phyloP scores from a whole-genome alignment of 257 asterid genomes.

The Solanum appendiculatum region DNA sequence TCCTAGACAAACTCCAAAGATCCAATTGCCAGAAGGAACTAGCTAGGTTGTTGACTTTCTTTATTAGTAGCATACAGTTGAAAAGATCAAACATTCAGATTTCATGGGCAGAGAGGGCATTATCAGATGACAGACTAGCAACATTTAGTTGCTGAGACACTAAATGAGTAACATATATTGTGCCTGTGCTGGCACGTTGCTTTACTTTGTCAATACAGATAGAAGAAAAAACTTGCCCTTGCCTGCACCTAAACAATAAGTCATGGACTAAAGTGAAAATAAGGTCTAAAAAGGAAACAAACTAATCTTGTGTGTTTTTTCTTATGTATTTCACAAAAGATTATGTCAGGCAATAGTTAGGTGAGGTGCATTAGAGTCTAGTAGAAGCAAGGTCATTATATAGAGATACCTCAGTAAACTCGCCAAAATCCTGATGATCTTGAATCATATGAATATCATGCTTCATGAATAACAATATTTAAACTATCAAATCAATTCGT shows the following conservation, averaged over 20 bases:
- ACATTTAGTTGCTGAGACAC: background rate
- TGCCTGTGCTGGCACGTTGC: too few relatives aligned
- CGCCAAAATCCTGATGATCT: too few relatives aligned
- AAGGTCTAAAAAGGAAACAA: background rate
- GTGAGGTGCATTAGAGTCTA: too few relatives aligned
- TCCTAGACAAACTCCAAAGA: background rate
- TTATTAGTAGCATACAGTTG: background rate
- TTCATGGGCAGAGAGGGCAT: background rate
- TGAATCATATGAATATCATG: too few relatives aligned
- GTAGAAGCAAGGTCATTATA: too few relatives aligned
- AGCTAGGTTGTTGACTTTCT: background rate
- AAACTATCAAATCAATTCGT: too few relatives aligned
- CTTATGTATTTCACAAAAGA: background rate
- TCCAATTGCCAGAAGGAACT: background rate
- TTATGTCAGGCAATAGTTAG: background rate
- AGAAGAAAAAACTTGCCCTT: too few relatives aligned
- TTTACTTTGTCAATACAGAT: too few relatives aligned
- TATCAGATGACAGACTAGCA: background rate
- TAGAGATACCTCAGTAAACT: too few relatives aligned
- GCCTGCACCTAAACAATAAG: too few relatives aligned
- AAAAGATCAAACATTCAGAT: background rate
- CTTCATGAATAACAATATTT: too few relatives aligned
- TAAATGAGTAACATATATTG: too few relatives aligned
- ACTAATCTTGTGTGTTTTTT: background rate
- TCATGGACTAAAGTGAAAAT: background rate